phyloP scores from a whole-genome alignment of 2,329 filamentous ascomycete genomes.

The Lachnellula willkommii region DNA sequence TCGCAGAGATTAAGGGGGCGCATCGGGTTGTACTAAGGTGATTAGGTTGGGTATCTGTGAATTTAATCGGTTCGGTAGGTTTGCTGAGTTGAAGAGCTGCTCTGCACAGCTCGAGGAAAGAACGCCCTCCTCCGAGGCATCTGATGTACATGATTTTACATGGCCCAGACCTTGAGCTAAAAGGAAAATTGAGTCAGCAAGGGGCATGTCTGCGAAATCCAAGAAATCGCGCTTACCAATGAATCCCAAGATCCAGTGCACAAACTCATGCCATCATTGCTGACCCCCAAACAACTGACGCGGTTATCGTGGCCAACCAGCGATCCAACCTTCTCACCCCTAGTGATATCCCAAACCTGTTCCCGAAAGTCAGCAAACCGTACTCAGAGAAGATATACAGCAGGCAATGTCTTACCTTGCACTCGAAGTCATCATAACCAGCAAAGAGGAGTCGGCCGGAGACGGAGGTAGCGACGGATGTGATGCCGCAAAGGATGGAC shows the following conservation, averaged over 20 bases:
- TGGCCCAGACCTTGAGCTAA: conserved; percentile 83
- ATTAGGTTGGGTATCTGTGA: conserved; percentile 32
- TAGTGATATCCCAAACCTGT: conserved; percentile 95
- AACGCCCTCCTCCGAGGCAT: conserved; percentile 19
- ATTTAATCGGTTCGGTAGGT: conserved; percentile 15
- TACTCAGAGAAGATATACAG: background rate
- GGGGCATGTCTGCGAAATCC: background rate
- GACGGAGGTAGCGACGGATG: conserved; percentile 95
- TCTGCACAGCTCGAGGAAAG: conserved; percentile 23
- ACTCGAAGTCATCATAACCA: conserved; percentile 98
- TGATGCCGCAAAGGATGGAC: conserved; percentile 95
- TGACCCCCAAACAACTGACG: conserved; percentile 96
- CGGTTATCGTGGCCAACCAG: conserved; percentile 97
- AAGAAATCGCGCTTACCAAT: conserved; percentile 61
- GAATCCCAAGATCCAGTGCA: conserved; percentile 99
- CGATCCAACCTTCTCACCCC: conserved; percentile 94
- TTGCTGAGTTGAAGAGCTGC: conserved; percentile 17
- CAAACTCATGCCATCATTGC: conserved; percentile 97
- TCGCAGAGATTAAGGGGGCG: conserved; percentile 38
- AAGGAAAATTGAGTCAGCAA: conserved; percentile 14
- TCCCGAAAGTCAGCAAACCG: conserved; percentile 10
- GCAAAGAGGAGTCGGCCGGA: conserved; percentile 93
- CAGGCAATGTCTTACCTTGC: conserved; percentile 67
- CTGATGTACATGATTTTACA: conserved; percentile 25
- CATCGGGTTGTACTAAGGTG: conserved; percentile 31